phyloP scores from a whole-genome alignment of 2,329 filamentous ascomycete genomes.

The Eurotiales sp. region DNA sequence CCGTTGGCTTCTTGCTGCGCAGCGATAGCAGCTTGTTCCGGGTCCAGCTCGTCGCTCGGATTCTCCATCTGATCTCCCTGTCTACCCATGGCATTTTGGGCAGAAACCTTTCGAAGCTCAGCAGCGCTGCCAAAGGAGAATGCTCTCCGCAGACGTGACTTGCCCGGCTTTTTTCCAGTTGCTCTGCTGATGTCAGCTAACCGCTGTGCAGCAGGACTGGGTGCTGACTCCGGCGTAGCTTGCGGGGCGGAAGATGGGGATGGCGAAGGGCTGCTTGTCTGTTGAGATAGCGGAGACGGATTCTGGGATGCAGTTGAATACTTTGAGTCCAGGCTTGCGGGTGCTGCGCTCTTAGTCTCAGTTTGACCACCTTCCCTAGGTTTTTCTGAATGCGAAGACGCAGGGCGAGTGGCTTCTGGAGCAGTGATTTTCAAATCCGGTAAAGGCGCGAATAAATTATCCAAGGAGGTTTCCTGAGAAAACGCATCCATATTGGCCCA shows the following conservation, averaged over 20 bases:
- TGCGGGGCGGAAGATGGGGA: constrained; percentile 17
- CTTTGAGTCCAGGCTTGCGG: constrained; percentile 42
- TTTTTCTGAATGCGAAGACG: constrained; percentile 35
- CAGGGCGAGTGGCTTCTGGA: constrained; percentile 28
- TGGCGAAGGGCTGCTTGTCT: constrained; percentile 57
- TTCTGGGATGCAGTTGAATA: constrained; percentile 21
- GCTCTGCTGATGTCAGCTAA: constrained; percentile 84
- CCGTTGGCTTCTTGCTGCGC: constrained; percentile 88
- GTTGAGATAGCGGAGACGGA: constrained; percentile 70
- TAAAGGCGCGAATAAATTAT: constrained; percentile 28
- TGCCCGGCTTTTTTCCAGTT: constrained; percentile 72
- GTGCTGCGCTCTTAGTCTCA: constrained; percentile 5
- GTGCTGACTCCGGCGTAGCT: constrained; percentile 5
- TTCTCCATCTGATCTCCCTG: constrained; percentile 62
- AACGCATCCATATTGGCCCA: constrained; percentile 62
- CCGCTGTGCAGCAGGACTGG: constrained; percentile 75
- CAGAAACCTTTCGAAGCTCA: constrained; percentile 74
- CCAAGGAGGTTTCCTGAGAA: constrained; percentile 30
- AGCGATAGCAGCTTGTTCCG: constrained; percentile 87
- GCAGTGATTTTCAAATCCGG: constrained; percentile 32
- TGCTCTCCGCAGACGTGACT: constrained; percentile 79
- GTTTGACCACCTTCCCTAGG: constrained; percentile 60
- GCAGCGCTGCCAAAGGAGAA: constrained; percentile 97
- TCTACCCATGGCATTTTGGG: constrained; percentile 53
- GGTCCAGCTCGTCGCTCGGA: constrained; percentile 66